These are phyloP conservation scores for Boeremia exigua DNA, from an alignment of 2,329 filamentous ascomycete genomes.

Conservation along the genomic window DNA sequence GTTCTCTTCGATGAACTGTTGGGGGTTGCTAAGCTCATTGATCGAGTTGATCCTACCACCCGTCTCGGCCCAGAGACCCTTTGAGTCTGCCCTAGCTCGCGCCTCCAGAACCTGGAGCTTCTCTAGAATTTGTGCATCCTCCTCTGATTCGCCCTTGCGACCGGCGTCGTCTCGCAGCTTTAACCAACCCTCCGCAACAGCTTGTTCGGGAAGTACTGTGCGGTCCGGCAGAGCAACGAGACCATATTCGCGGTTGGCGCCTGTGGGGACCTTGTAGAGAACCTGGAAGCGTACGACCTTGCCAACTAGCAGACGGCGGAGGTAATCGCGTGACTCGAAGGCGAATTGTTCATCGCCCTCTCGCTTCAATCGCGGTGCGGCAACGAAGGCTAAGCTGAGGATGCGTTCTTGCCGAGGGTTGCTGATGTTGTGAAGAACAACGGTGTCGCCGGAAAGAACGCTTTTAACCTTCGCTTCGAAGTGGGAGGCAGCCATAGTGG, in stretches of 20 bases:
- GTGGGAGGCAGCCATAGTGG: slow-evolving; percentile 39
- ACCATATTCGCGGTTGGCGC: slow-evolving; percentile 83
- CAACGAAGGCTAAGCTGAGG: slow-evolving; percentile 90
- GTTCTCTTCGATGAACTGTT: slow-evolving; percentile 77
- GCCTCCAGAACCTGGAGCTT: slow-evolving; percentile 78
- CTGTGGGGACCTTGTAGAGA: slow-evolving; percentile 84
- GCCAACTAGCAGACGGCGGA: slow-evolving; percentile 82
- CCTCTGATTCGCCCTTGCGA: slow-evolving; percentile 84
- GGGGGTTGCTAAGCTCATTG: slow-evolving; percentile 79
- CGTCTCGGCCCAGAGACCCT: slow-evolving; percentile 78
- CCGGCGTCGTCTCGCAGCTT: slow-evolving; percentile 95
- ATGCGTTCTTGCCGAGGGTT: slow-evolving; percentile 84
- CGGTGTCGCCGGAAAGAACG: slow-evolving; percentile 90
- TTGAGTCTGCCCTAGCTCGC: slow-evolving; percentile 76
- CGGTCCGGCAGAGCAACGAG: slow-evolving; percentile 78
- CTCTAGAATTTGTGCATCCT: slow-evolving; percentile 73
- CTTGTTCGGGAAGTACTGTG: slow-evolving; percentile 73
- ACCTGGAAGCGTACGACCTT: slow-evolving; percentile 86
- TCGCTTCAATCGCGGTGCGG: slow-evolving; percentile 82
- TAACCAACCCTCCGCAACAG: slow-evolving; percentile 87
- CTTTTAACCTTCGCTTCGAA: slow-evolving; percentile 74
- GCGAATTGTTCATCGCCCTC: slow-evolving; percentile 92
- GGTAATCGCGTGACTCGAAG: slow-evolving; percentile 92
- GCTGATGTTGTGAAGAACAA: slow-evolving; percentile 80
- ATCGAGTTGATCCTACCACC: slow-evolving; percentile 73